Evolutionary conservation across 495 filamentous ascomycete species (phyloP), one percentile per base, ranked within the genome.

Genomic region (Talaromyces borbonicus): DNA sequence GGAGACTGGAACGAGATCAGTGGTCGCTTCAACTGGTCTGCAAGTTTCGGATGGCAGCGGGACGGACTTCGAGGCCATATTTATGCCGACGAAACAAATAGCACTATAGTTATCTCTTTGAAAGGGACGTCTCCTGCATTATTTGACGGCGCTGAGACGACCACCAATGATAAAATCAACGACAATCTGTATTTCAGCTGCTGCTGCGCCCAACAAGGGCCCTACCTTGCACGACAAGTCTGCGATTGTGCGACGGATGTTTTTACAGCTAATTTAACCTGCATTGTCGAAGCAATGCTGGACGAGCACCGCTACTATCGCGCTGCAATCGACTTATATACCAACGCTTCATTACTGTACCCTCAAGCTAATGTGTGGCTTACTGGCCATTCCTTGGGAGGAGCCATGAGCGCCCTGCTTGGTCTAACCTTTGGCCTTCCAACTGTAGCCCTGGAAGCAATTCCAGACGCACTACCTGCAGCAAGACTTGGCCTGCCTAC

Each of bases 121-220:
- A 98, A 98, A 63, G 89, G 90, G 15, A 95, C 88, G 5, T 84
- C 88, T 0, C 74, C 79, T 1, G 92, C 93, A 8, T 79, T 97
- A 8, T 97, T 95, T 58, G 92, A 97, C 60, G 92, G 92, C 3
- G 85, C 88, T 7, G 90, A 87, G 9, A 96, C 92, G 0, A 95
- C 89, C 0, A 95, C 89, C 4, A 96, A 95, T 56, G 92, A 98
- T 65, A 98, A 98, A 62, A 68, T 85, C 39, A 98, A 98, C 59
- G 92, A 98, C 60, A 98, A 98, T 57, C 75, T 98, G 7, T 93
- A 90, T 59, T 95, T 95, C 68, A 89, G 90, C 57, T 98, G 92
- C 66, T 98, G 92, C 59, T 98, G 92, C 66, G 92, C 79, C 8
- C 86, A 96, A 66, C 87, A 93, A 48, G 86, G 87, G 0, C 84